Evolutionary conservation across 495 filamentous ascomycete genomes (phyloP), one percentile per base, ranked within the genome.

Genomic region (Penicillium arizonense): DNA sequence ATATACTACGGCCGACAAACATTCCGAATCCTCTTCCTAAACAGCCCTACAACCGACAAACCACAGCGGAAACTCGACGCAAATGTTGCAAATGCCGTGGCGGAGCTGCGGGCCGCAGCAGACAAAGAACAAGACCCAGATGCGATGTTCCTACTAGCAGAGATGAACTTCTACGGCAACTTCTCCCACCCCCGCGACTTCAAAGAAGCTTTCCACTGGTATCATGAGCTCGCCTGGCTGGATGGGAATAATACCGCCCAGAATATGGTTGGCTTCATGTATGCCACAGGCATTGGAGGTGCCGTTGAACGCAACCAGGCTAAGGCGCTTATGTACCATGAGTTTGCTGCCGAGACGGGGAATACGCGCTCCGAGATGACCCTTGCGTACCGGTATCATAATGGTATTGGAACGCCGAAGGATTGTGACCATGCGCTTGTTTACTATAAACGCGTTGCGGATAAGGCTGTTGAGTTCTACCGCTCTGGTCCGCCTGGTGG

Each of bases 141-240:
- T 69, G 95, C 95, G 21, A 85, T 97, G 42, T 96, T 87, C 65
- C 75, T 96, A 14, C 76, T 99, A 14, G 95, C 89, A 30, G 89
- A 97, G 70, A 87, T 97, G 84, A 96, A 91, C 68, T 96, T 97
- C 69, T 90, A 94, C 65, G 95, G 94, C 68, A 96, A 97, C 69
- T 97, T 83, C 70, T 85, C 90, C 5, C 81, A 97, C 67, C 92
- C 94, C 3, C 80, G 85, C 48, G 84, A 96, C 65, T 92, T 96
- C 69, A 77, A 76, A 43, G 80, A 85, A 45, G 90, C 95, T 1
- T 96, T 97, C 65, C 71, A 80, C 44, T 81, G 88, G 70, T 99
- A 97, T 62, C 78, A 88, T 50, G 76, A 84, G 45, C 79, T 97
- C 6, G 90, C 95, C 1, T 79, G 79, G 36, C 63, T 87, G 52